Base-by-base conservation (phyloP, 2,329 filamentous ascomycete species). In the Calonectria hawksworthii region DNA sequence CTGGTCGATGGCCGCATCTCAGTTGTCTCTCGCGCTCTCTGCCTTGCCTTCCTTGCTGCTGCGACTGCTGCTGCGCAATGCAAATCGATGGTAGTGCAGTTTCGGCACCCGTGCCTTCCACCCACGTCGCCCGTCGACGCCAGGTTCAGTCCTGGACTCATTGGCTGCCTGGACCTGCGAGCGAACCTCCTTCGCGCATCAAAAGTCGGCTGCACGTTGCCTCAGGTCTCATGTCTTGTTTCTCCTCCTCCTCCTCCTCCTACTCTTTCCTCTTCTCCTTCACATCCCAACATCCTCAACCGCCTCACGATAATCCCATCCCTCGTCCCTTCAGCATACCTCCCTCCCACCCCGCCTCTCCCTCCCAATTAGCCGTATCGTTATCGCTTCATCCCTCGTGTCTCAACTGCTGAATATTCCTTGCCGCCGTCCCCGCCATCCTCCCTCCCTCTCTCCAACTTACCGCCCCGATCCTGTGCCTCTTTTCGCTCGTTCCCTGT, bases 121-220 rank as follows among this genome's bases (percentile, higher is more conserved):
- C 51, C 47, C 65, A 65, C 44, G 41, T 68, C 65, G 47, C 30
- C 47, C 56, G 44, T 54, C 50, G 47, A 69, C 56, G 63, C 70
- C 65, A 73, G 70, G 72, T 67, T 72, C 73, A 74, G 73, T 73
- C 75, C 61, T 16, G 52, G 59, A 77, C 74, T 65, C 70, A 80
- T 80, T 80, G 79, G 79, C 70, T 80, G 78, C 79, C 79, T 80
- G 74, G 65, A 69, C 63, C 68, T 64, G 30, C 47, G 56, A 78
- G 56, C 72, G 56, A 78, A 52, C 72, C 72, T 77, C 77, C 77
- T 72, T 80, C 76, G 77, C 74, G 77, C 79, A 68, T 76, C 73
- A 76, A 74, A 77, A 77, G 76, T 74, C 75, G 73, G 59, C 75
- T 76, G 64, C 69, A 65, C 71, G 70, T 59, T 76, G 74, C 77